Base-by-base conservation (phyloP, 441 rosid genomes). In the Melastoma candidum region DNA sequence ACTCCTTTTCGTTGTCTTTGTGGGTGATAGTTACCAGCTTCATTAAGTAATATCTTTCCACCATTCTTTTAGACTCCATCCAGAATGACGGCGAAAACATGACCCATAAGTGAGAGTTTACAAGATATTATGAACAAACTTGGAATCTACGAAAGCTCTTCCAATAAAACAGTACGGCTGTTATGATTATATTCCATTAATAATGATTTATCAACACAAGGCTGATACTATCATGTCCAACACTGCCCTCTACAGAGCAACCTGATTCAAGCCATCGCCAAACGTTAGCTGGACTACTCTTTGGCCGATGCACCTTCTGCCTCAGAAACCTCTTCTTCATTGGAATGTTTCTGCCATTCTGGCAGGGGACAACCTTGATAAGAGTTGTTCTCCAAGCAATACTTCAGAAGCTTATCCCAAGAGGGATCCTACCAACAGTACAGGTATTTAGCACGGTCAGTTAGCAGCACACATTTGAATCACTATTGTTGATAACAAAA, bases 351-450 rank as follows among this genome's bases (percentile, higher is more conserved):
- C 13, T 54, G 47, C 57, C 59, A 64, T 53, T 71, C 71, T 0
- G 75, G 80, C 11, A 60, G 68, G 24, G 68, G 54, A 47, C 75
- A 72, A 65, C 77, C 77, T 49, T 56, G 68, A 55, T 70, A 72
- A 4, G 77, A 76, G 48, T 49, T 51, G 17, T 72, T 70, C 47
- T 69, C 73, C 1, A 51, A 46, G 49, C 80, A 72, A 68, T 62
- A 50, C 75, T 69, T 44, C 44, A 72, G 43, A n/a, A 76, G 80
- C 61, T 72, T 72, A 36, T 72, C 66, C 80, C 77, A 76, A 25
- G 61, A 57, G 46, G 57, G 62, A 17, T 75, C 80, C 80, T 75
- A 71, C 60, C 8, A 8, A 29, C n/a, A 10, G 12, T n/a, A 3
- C 47, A 11, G 12, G 26, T 26, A 59, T 5, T 12, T 13, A 29